Evolutionary conservation across 1,284 basidiomycete species (phyloP).

Genomic region (Athelia psychrophila): DNA sequence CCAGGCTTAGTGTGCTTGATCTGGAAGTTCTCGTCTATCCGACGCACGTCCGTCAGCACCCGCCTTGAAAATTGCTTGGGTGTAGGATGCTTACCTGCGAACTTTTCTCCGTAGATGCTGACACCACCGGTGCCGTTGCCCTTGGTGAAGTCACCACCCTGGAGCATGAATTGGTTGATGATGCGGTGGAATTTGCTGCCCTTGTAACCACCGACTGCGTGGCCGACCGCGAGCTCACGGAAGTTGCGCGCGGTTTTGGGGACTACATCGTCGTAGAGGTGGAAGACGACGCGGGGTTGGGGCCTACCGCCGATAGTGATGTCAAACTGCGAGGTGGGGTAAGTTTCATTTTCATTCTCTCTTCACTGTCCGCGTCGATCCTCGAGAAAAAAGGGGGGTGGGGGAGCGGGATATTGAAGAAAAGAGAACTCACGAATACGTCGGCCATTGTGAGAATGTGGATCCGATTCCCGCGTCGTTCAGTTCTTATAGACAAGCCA

Average conservation of each 20-base stretch:
- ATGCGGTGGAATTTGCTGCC: constrained; percentile 81
- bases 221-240: constrained; percentile 82
- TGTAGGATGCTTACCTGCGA: constrained; percentile 47
- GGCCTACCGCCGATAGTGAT: constrained; percentile 57
- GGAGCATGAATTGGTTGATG: constrained; percentile 62
- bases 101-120: constrained; percentile 90
- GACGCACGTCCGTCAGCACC: not conserved
- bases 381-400: constrained; percentile 1
- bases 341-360: not conserved
- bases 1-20: constrained; percentile 82
- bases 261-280: constrained; percentile 74
- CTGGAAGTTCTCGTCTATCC: constrained; percentile 81
- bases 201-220: constrained; percentile 49
- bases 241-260: constrained; percentile 86
- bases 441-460: constrained; percentile 24
- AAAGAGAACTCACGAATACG: constrained; percentile 28
- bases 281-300: constrained; percentile 79
- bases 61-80: not conserved
- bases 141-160: constrained; percentile 73
- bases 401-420: not conserved
- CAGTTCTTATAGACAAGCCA: not conserved
- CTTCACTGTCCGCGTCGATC: not conserved
- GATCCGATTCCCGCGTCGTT: not conserved
- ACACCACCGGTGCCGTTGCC: constrained; percentile 88
- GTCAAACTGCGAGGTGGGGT: constrained; percentile 61